A percentile compares a stretch with the other conserved stretches of the same genome.
These are phyloP conservation scores for Immersiella caudata DNA, from an alignment of 495 filamentous ascomycete species.

Conservation along the genomic window DNA sequence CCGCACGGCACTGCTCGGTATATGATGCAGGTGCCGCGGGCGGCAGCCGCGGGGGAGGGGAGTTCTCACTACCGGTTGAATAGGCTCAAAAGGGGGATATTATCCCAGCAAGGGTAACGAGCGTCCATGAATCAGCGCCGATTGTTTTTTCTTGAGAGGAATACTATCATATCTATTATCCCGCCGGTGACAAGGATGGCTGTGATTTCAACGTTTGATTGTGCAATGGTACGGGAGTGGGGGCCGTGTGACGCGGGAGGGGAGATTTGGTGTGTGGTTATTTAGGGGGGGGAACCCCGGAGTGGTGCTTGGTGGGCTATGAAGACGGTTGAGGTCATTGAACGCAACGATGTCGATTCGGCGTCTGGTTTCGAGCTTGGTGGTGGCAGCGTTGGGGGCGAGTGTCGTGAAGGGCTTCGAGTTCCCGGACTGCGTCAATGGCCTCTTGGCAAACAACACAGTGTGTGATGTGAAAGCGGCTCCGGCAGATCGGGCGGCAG, in stretches of 20 bases:
- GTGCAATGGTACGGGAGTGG: not conserved
- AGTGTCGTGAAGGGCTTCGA: conserved; percentile 20
- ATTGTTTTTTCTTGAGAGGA: not conserved
- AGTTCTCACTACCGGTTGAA: conserved; percentile 6
- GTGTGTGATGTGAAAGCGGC: conserved; percentile 54
- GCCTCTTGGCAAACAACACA: conserved; percentile 41
- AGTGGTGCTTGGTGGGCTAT: not conserved
- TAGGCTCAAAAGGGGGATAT: conserved; percentile 9
- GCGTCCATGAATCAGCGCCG: not conserved
- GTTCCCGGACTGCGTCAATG: conserved; percentile 40
- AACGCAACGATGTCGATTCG: not conserved
- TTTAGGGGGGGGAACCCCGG: not conserved
- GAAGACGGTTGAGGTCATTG: not conserved
- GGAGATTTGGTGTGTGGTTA: not conserved
- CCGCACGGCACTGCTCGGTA: not conserved
- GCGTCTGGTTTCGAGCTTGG: not conserved
- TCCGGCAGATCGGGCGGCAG: conserved; percentile 48
- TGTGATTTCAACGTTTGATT: not conserved
- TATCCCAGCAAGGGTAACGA: not conserved
- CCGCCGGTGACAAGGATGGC: not conserved
- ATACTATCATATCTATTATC: not conserved
- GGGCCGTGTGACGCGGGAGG: not conserved
- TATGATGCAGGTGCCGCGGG: not conserved
- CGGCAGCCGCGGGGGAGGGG: not conserved
- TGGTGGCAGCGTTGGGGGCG: not conserved